Conservation (phyloP, 495 filamentous ascomycete species). For the Pyronema domesticum region DNA sequence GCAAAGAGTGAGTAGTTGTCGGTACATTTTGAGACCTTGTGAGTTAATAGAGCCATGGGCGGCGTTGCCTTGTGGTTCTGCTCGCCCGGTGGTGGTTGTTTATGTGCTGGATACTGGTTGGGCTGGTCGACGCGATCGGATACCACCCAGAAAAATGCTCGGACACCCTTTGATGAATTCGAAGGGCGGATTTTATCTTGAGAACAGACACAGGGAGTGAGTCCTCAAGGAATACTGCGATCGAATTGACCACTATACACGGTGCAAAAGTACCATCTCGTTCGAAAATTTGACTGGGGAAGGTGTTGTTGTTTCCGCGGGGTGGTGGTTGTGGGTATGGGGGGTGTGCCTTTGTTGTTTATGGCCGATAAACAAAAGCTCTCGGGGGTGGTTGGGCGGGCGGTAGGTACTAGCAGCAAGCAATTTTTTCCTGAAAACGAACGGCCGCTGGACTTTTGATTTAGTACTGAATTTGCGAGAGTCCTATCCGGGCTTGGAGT, state of each 20-base stretch:
- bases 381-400: not conserved
- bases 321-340: not conserved
- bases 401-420: not conserved
- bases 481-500: too few relatives aligned
- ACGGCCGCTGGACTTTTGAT: not conserved
- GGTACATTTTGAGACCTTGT: conserved; percentile 2
- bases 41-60: conserved; percentile 4
- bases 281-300: not conserved
- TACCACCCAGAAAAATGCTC: not conserved
- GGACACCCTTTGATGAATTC: not conserved
- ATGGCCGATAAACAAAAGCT: too few relatives aligned
- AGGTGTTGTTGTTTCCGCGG: not conserved
- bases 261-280: not conserved
- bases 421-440: not conserved
- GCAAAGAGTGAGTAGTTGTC: conserved; percentile 5
- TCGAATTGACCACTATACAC: conserved; percentile 7
- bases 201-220: not conserved
- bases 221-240: not conserved
- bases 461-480: too few relatives aligned
- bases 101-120: not conserved
- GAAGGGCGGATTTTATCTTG: not conserved
- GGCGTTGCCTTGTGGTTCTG: not conserved
- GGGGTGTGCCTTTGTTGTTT: not conserved
- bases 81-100: not conserved
- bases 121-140: not conserved